Evolutionary conservation across 495 filamentous ascomycete genomes (phyloP).

Genomic region (Podospora didyma): DNA sequence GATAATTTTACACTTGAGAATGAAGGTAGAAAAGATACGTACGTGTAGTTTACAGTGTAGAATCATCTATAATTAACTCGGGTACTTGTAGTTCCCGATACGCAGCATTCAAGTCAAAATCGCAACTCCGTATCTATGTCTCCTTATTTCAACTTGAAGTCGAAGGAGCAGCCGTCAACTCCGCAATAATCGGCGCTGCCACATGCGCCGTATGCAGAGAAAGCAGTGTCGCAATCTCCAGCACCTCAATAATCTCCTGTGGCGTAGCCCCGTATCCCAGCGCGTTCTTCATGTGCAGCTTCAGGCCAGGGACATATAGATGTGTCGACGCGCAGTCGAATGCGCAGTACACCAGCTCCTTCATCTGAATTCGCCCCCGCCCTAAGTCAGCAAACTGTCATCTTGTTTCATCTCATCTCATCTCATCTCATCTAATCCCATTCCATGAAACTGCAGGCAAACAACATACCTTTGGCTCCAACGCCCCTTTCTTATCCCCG

Average conservation of each 20-base stretch:
- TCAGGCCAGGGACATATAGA: constrained; percentile 39
- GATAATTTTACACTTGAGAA: no score
- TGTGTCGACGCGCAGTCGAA: constrained; percentile 43
- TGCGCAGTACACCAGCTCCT: constrained; percentile 43
- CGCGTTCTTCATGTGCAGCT: constrained; percentile 44
- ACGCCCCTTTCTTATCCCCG: constrained; percentile 17
- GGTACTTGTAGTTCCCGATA: no score
- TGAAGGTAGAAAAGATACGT: no score
- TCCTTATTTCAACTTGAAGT: no score
- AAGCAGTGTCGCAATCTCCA: constrained; percentile 40
- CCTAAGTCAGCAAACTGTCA: background rate
- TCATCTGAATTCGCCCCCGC: constrained; percentile 21
- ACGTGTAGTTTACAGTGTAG: no score
- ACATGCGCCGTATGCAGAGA: constrained; percentile 35
- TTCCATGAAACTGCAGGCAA: no score
- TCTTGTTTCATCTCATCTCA: background rate
- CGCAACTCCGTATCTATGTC: no score
- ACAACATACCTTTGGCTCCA: constrained; percentile 33
- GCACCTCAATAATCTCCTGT: constrained; percentile 42
- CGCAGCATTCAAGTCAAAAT: no score
- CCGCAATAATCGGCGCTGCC: constrained; percentile 27
- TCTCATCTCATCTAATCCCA: no score
- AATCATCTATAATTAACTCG: no score
- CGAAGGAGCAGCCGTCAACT: constrained; percentile 6
- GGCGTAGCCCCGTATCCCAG: constrained; percentile 38